Evolutionary conservation across 2,329 filamentous ascomycete genomes (phyloP).

Genomic region (Penicillium sp.): DNA sequence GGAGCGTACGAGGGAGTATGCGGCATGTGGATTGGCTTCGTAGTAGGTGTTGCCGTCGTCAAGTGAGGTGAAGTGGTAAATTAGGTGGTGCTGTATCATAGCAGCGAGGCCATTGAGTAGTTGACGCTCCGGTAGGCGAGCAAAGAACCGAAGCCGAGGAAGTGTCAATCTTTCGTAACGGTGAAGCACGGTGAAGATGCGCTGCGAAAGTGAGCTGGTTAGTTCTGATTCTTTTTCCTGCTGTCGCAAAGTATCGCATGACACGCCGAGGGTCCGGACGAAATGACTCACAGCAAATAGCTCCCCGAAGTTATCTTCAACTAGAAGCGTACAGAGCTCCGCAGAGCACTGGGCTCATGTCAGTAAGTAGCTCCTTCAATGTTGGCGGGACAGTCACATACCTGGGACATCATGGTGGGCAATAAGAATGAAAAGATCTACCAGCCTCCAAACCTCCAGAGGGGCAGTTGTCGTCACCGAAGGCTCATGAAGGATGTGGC

Average conservation of each 20-base stretch:
- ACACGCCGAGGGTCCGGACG: not conserved
- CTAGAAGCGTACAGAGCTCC: conserved; percentile 85
- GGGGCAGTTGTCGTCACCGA: conserved; percentile 65
- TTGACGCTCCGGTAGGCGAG: conserved; percentile 68
- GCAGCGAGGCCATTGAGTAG: conserved; percentile 77
- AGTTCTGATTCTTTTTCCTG: conserved; percentile 8
- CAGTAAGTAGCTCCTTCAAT: conserved; percentile 20
- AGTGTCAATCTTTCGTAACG: conserved; percentile 74
- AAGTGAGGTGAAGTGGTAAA: conserved; percentile 66
- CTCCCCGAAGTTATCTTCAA: conserved; percentile 86
- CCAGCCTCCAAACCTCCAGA: conserved; percentile 67
- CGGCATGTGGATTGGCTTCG: conserved; percentile 73
- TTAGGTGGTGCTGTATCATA: conserved; percentile 81
- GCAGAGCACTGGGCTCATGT: conserved; percentile 58
- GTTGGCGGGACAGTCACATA: conserved; percentile 40
- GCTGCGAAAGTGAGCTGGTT: conserved; percentile 50
- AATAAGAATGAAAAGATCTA: conserved; percentile 67
- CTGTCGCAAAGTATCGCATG: not conserved
- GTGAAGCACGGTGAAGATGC: conserved; percentile 76
- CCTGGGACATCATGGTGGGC: conserved; percentile 51
- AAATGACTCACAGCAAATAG: conserved; percentile 74
- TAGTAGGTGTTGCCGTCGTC: conserved; percentile 68
- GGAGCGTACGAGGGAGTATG: conserved; percentile 76
- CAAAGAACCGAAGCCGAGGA: conserved; percentile 65
- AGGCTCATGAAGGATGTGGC: conserved; percentile 28